phyloP scores from a whole-genome alignment of 2,329 filamentous ascomycete species.

The Fusarium siculi region DNA sequence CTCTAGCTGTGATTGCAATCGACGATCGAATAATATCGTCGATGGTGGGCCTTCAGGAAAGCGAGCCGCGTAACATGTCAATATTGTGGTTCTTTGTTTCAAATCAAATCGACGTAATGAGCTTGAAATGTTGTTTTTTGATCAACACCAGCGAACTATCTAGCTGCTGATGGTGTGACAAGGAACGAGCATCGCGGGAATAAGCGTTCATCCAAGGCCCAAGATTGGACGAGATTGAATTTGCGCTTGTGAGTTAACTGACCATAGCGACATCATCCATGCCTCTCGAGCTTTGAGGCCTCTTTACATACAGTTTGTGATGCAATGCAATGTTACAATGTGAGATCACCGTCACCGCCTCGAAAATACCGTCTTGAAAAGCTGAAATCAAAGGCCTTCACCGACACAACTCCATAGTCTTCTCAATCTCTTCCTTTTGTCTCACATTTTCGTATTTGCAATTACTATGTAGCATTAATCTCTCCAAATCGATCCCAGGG shows the following conservation, averaged over 20 bases:
- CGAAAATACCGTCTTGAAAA: not conserved
- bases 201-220: conserved; percentile 24
- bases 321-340: conserved; percentile 3
- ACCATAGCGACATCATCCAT: conserved; percentile 31
- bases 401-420: not conserved
- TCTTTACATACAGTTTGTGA: not conserved
- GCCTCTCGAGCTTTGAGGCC: conserved; percentile 20
- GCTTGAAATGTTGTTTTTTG: conserved; percentile 13
- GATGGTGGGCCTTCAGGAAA: conserved; percentile 19
- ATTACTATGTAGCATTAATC: conserved; percentile 4
- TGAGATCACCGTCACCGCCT: conserved; percentile 21
- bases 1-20: not conserved
- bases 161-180: conserved; percentile 37
- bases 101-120: conserved; percentile 38
- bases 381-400: not conserved
- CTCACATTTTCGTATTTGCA: not conserved
- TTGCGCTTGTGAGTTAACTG: not conserved
- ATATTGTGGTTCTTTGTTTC: conserved; percentile 41
- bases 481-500: not conserved
- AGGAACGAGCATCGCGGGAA: conserved; percentile 36
- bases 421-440: not conserved
- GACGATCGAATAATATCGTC: conserved; percentile 5
- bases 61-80: conserved; percentile 23
- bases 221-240: conserved; percentile 35
- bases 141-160: conserved; percentile 32